Evolutionary conservation across 768 basidiomycete genomes (phyloP), one percentile per base, ranked within the genome.

Genomic region (Heimioporus sp.): DNA sequence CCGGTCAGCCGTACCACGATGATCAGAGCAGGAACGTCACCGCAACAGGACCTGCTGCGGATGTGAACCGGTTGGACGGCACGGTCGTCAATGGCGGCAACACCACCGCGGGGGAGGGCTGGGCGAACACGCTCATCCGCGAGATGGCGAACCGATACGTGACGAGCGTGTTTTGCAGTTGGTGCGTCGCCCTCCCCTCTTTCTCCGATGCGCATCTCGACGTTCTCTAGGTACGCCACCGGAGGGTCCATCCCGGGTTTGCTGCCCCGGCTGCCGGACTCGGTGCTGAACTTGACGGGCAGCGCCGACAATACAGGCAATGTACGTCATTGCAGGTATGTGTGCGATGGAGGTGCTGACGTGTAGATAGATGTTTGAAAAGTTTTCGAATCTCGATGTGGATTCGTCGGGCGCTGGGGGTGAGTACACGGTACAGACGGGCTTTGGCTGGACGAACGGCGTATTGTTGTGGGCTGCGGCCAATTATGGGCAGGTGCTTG

Each of bases 371-470:
- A 92, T 92, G 88, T 93, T 83, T 56, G 91, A 92, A 68, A 91
- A 93, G 68, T 93, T 93, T 72, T 92, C 90, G 4, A 80, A 78
- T 39, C 65, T 82, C 10, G 85, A 95, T 50, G 77, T 93, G 30
- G 86, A 90, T 68, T 86, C 84, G 4, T 85, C 87, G 3, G 92
- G 91, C 5, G 72, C 73, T 12, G 92, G 90, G 7, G 92, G 92
- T 20, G 91, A 94, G 73, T 96, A 97, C 60, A 87, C 83, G 2
- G 92, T 94, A 3, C 90, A 92, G 70, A 83, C 80, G 13, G 89
- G 90, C 19, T 92, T 92, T 62, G 90, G 91, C 16, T 93, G 92
- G 91, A 92, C 90, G 38, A 92, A 93, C 60, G 90, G 90, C 17
- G 89, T 85, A 9, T 63, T 82, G 48, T 78, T 92, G 36, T 92